Evolutionary conservation across 106 monocot genomes (phyloP).

Genomic region (Agapanthus africanus): DNA sequence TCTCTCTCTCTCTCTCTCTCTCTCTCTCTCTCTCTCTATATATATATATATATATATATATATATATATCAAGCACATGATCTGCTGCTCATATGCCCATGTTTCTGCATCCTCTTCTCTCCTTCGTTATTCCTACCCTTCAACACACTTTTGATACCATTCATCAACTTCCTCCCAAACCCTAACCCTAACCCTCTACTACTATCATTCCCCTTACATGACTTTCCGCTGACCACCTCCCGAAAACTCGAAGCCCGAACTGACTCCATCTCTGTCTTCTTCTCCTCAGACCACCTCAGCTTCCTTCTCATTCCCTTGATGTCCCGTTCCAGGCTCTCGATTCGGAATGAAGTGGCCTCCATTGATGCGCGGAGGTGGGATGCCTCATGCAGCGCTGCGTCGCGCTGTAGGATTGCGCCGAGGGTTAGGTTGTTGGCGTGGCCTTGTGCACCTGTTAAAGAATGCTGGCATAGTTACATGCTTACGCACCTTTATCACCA

Average conservation of each 20-base stretch:
- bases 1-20: too few relatives aligned
- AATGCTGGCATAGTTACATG: too few relatives aligned
- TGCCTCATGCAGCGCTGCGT: slow-evolving; percentile 48
- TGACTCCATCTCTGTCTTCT: slow-evolving; percentile 16
- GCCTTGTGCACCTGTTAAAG: too few relatives aligned
- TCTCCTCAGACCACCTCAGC: slow-evolving; percentile 42
- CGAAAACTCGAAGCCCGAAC: slow-evolving; percentile 44
- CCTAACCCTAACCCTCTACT: slow-evolving; percentile 7
- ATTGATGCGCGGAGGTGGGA: slow-evolving; percentile 48
- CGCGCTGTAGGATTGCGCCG: slow-evolving; percentile 62
- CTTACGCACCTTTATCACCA: too few relatives aligned
- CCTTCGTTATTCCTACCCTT: slow-evolving; percentile 1
- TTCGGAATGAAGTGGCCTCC: slow-evolving; percentile 48
- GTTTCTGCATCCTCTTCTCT: background rate
- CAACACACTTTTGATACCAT: slow-evolving; percentile 58
- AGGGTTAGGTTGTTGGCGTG: slow-evolving; percentile 23
- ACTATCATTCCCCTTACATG: background rate
- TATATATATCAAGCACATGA: slow-evolving; percentile 14
- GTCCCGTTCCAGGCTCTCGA: slow-evolving; percentile 65
- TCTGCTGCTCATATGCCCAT: slow-evolving; percentile 3
- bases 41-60: too few relatives aligned
- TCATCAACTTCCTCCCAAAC: slow-evolving; percentile 43
- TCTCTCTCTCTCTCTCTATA: too few relatives aligned
- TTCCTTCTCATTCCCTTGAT: slow-evolving; percentile 36
- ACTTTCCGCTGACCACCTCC: slow-evolving; percentile 6